These are phyloP conservation scores for Xylaria multiplex DNA, from an alignment of 2,329 filamentous ascomycete genomes.

Conservation along the genomic window DNA sequence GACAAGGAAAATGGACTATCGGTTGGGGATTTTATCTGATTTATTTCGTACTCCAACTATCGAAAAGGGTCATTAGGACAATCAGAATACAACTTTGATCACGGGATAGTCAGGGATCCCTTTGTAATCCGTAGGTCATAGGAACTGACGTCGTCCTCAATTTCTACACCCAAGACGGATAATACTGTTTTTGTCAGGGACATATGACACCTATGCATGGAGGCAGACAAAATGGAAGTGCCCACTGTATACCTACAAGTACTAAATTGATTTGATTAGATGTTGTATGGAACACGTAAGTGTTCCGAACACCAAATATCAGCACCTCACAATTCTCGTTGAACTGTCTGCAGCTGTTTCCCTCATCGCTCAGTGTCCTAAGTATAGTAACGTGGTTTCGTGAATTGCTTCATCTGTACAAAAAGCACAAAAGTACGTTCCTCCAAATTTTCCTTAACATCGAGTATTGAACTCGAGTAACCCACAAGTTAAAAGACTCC, in stretches of 20 bases:
- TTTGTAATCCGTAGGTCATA: not conserved
- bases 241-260: too few relatives aligned
- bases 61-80: constrained; percentile 11
- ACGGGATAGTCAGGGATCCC: not conserved
- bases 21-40: too few relatives aligned
- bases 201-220: not conserved
- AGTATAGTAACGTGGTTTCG: not conserved
- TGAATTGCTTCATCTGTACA: not conserved
- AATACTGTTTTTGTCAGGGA: not conserved
- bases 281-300: too few relatives aligned
- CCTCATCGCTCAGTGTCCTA: not conserved
- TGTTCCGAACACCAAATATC: too few relatives aligned
- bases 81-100: constrained; percentile 11
- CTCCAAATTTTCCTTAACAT: constrained; percentile 21
- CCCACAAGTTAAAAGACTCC: constrained; percentile 32
- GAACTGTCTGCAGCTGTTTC: not conserved
- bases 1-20: not conserved
- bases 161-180: constrained; percentile 8
- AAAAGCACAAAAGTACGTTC: constrained; percentile 26
- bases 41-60: not conserved
- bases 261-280: not conserved
- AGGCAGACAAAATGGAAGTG: not conserved
- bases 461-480: constrained; percentile 20
- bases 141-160: not conserved
- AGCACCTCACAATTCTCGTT: not conserved